Conservation (phyloP, 441 rosid species). For the Euphorbia neoarborescens region DNA sequence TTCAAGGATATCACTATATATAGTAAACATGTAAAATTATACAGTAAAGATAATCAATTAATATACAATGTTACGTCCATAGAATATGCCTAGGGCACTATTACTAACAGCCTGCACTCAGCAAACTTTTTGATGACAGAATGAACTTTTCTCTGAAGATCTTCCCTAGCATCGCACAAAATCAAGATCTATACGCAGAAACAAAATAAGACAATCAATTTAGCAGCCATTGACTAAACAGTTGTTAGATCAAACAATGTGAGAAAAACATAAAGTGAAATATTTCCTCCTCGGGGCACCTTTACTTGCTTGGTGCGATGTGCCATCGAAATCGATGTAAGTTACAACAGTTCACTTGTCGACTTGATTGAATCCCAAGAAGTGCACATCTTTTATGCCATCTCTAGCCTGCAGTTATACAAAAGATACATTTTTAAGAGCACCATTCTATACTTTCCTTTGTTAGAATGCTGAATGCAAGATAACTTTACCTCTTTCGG, state of each 20-base stretch:
- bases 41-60: too few relatives aligned
- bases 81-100: too few relatives aligned
- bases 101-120: slow-evolving; percentile 91
- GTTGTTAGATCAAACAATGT: not conserved
- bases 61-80: too few relatives aligned
- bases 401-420: slow-evolving; percentile 61
- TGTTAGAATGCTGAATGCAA: not conserved
- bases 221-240: not conserved
- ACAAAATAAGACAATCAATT: slow-evolving; percentile 14
- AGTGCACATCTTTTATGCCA: slow-evolving; percentile 76
- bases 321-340: slow-evolving; percentile 54
- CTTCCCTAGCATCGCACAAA: slow-evolving; percentile 62
- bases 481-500: slow-evolving; percentile 47
- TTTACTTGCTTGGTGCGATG: slow-evolving; percentile 89
- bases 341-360: slow-evolving; percentile 94
- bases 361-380: slow-evolving; percentile 87
- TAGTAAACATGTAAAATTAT: too few relatives aligned
- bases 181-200: slow-evolving; percentile 44
- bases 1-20: too few relatives aligned
- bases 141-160: slow-evolving; percentile 59
- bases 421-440: not conserved
- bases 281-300: slow-evolving; percentile 91
- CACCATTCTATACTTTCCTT: not conserved
- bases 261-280: not conserved
- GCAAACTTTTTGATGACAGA: slow-evolving; percentile 57